Evolutionary conservation across 371 early-diverging fungal genomes (phyloP).

Genomic region (Synchytrium microbalum): DNA sequence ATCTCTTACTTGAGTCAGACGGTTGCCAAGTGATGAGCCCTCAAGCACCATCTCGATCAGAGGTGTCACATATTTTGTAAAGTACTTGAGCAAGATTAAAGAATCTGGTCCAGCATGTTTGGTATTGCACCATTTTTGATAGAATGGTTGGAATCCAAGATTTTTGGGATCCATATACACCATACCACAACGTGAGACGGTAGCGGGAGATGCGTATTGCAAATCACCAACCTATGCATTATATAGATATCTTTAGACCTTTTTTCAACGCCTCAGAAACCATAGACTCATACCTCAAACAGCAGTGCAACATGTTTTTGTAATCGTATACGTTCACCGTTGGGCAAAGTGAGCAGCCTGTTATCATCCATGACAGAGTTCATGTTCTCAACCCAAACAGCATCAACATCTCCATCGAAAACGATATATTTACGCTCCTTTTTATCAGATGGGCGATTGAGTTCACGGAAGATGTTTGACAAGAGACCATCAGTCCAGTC

Average conservation of each 20-base stretch:
- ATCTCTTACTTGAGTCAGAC: background rate
- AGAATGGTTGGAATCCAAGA: constrained; percentile 43
- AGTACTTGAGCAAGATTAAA: constrained; percentile 31
- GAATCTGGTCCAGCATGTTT: constrained; percentile 32
- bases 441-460: constrained; percentile 49
- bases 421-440: constrained; percentile 55
- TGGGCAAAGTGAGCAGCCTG: constrained; percentile 47
- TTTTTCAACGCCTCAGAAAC: too few species aligned
- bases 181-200: constrained; percentile 57
- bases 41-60: constrained; percentile 11
- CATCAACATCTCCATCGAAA: constrained; percentile 56
- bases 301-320: constrained; percentile 48
- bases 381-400: constrained; percentile 64
- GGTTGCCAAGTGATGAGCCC: background rate
- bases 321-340: constrained; percentile 56
- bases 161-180: constrained; percentile 54
- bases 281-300: constrained; percentile 43
- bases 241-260: background rate
- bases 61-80: constrained; percentile 28
- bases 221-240: constrained; percentile 28
- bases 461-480: constrained; percentile 52
- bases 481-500: constrained; percentile 60
- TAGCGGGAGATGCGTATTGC: constrained; percentile 56
- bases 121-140: constrained; percentile 38
- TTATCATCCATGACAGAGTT: constrained; percentile 62